Base-by-base conservation (phyloP, 148 eudicot genomes). In the Talinum fruticosum region DNA sequence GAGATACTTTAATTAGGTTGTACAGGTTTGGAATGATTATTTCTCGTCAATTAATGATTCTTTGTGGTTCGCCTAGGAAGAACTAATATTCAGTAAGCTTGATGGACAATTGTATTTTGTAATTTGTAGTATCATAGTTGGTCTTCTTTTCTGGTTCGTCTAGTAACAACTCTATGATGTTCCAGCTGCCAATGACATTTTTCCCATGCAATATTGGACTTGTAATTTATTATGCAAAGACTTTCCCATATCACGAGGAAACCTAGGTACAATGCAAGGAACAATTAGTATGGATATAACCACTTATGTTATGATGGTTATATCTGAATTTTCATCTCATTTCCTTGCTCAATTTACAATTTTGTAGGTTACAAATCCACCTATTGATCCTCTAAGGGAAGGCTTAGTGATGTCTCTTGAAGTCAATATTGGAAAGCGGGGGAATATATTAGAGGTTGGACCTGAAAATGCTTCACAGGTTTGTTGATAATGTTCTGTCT, bases 391-490 rank as follows among this genome's bases (percentile, higher is more conserved):
- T 79, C 89, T 96, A 30, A 88, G 99, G 82, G 99, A 96, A 87
- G 99, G 99, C 54, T 80, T 96, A 68, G 99, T 96, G 34, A 96
- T 96, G 99, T 93, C 99, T 76, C 95, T 96, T 77, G 99, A 96
- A 81, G 97, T 93, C 68, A 96, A 90, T 82, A 89, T 96, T 77
- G 99, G 99, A 69, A 93, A 88, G 88, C 97, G 99, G 79, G 85
- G 99, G 70, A 96, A 96, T 82, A 91, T 96, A 76, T 83, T 96
- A 72, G 99, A 90, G 81, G 91, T 89, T 87, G 99, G 99, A 84
- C 98, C 99, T 51, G 97, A 96, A 80, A 93, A 96, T 85, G 97
- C 92, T 68, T 96, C 97, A 77, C 99, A 96, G 98, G 99, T 93
- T 57, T 72, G 85, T 81, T 66, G 72, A 57, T 32, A 36, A 71